Evolutionary conservation across 768 basidiomycete genomes (phyloP), one percentile per base, ranked within the genome.

Genomic region (Strobilomyces echinocephalus): DNA sequence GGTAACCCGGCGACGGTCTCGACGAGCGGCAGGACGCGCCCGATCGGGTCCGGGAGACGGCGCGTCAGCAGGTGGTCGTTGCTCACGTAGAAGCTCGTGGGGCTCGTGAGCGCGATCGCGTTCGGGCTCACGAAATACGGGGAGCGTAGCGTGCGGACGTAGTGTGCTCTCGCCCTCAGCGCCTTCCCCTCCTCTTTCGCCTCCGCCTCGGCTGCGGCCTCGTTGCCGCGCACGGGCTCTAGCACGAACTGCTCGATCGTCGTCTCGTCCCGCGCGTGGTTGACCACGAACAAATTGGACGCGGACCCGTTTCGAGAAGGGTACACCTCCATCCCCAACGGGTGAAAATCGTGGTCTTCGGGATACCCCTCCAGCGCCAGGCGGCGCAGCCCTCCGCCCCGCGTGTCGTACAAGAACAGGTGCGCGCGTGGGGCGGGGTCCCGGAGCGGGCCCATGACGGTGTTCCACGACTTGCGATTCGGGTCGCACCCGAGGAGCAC

Each of bases 21-120:
- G 49, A 78, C 40, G 34, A 82, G 7, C 2, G 86, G 80, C 0
- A 83, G 60, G 24, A 82, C 52, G 39, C 69, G 68, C 9, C 82
- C 81, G n/a, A 85, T 36, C 10, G 62, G 59, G 31, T 68, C 62
- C 0, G 82, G 81, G 18, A 82, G 70, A 14, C 87, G 81, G 8
- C 83, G 77, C 3, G 85, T 87, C 61, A 87, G 64, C 34, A 79
- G 68, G 60, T 90, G 88, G 64, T 90, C 88, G 62, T 90, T 85
- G 39, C 79, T 79, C 46, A 89, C 76, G 61, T 84, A 88, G 66
- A 90, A 88, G 1, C 84, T 79, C 52, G 79, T 76, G 1, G 83
- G 79, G 40, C 83, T 79, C 9, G 85, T 83, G 31, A 86, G 66
- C 16, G 85, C 81, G 54, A 90, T 64, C 4, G 83, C 73, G 63